phyloP scores from a whole-genome alignment of 139 green algal genomes.

The Haematococcus sp. region DNA sequence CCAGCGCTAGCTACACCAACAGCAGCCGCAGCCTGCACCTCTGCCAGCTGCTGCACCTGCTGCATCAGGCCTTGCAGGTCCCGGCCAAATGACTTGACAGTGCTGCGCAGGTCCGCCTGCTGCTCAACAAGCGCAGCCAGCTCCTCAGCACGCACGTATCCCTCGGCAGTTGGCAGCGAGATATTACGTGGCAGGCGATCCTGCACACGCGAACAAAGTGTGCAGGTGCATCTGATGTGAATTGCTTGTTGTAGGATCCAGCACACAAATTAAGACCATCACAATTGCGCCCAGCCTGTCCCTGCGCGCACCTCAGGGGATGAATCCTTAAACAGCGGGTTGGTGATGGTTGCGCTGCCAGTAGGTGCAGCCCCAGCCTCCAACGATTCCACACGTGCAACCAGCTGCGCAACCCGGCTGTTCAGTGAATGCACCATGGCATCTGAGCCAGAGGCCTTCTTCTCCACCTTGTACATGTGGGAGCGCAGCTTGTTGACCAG shows the following conservation, averaged over 20 bases:
- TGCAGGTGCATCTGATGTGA: background rate
- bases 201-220: background rate
- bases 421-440: background rate
- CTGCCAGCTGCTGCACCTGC: conserved; percentile 12
- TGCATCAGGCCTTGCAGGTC: conserved; percentile 15
- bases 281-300: no score
- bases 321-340: background rate
- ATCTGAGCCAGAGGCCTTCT: conserved; percentile 15
- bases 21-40: no score
- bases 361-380: background rate
- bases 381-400: background rate
- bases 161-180: background rate
- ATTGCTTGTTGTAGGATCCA: no score
- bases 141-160: no score
- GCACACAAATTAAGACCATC: no score
- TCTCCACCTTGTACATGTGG: conserved; percentile 41
- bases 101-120: conserved; percentile 10
- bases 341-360: background rate
- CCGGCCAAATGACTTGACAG: background rate
- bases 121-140: no score
- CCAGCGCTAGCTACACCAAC: no score
- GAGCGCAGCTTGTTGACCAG: conserved; percentile 35
- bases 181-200: background rate
- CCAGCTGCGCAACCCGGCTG: background rate
- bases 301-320: background rate